Base-by-base conservation (phyloP, 2,329 filamentous ascomycete genomes). In the Sporothrix luriei region DNA sequence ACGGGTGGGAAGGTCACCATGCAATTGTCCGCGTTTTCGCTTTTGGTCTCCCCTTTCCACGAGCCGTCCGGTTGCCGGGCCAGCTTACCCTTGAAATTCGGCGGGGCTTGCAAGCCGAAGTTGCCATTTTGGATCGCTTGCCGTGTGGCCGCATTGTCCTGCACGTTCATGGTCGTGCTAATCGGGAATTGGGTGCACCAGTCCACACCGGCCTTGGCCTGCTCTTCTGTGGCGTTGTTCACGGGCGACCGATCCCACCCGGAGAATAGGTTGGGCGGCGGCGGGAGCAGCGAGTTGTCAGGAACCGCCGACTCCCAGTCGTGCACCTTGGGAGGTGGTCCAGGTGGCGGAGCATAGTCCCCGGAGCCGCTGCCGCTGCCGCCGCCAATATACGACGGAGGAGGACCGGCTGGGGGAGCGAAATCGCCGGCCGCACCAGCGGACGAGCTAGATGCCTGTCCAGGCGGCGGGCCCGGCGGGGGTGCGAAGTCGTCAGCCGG, bases 301-400 rank as follows among this genome's bases (percentile, higher is more conserved):
- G 91, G 90, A 1, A 93, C 89, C 3, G 88, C 85, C 7, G 84
- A 76, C 73, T 88, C 83, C 91, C 91, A 93, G 78, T 91, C 87
- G 76, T 93, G 90, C 40, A 73, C 46, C 52, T 68, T 70, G 16
- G 81, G 79, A 0, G 78, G 81, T 13, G 77, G 80, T 19, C 77
- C 78, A 4, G 75, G 71, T 0, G 77, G 76, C 1, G 77, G 75
- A 0, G 74, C 75, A 65, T 76, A 77, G 68, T 74, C 72, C n/a
- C 66, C 40, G 29, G 24, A 29, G 24, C 38, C 65, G 19, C 52
- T 51, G 43, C 43, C 46, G 48, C 13, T n/a, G 24, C 21, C 21
- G 33, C 61, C 43, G 19, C 46, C 62, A 29, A 38, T 24, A 40
- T 73, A 71, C 11, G 71, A 73, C 2, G 77, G 76, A 9, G 76